Base-by-base conservation (phyloP, 148 eudicot genomes). In the Silene conica region DNA sequence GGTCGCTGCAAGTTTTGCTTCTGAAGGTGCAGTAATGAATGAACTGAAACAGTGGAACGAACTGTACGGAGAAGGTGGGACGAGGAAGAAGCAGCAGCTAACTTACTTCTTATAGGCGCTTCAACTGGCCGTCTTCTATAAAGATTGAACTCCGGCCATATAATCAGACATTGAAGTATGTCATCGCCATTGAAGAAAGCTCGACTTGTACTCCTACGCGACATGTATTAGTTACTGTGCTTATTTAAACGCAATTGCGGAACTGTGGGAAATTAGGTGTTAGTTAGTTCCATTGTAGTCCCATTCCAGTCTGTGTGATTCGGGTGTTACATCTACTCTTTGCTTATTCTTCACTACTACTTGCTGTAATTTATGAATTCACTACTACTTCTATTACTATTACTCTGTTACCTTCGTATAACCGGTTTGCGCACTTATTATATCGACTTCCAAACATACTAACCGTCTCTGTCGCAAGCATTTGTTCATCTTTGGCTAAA, bases 21-120 rank as follows among this genome's bases (percentile, higher is more conserved):
- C 94, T 0, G 98, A 89, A 71, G 98, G 98, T 73, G 74, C 92
- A 48, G 80, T 89, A 66, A 93, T 93, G 98, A 75, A 81, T 16
- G 98, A 93, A 74, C 85, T 93, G 80, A 85, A 85, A 81, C 98
- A 93, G 75, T 93, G 98, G 98, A 93, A 93, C 59, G 96, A 87
- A 28, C 81, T 90, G 38, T 93, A 93, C 50, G 98, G 98, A 77
- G 98, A 90, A 89, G 98, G 98, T 14, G 98, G 98, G 6, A 81
- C 96, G 43, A 90, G 98, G 78, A 93, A 93, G 86, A 93, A 85
- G 83, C 80, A 93, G 77, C 98, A 93, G 74, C 76, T 93, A 46
- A 83, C 90, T 48, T 93, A 93, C 83, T 93, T 93, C 88, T 84
- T 93, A 43, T 93, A 90, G 79, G 60, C 34, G 61, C 69, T 16